Base-by-base conservation (phyloP, 352 stramenopile species). In the Globisporangium echinulatum region DNA sequence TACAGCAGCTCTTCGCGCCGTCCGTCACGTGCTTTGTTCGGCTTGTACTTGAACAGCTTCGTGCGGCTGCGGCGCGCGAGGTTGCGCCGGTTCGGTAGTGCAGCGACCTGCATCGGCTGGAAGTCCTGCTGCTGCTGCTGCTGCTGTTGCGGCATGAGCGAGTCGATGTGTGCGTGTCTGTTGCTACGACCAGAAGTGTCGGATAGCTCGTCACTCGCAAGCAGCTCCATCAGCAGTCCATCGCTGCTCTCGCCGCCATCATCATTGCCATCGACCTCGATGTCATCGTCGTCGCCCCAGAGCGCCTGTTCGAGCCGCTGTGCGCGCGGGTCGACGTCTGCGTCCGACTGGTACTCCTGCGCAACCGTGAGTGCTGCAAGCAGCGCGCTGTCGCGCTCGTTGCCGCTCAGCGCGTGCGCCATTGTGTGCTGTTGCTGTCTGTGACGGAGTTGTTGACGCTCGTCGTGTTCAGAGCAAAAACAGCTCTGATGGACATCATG, bases 1-100 rank as follows among this genome's bases (percentile, higher is more conserved):
- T 79, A 77, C n/a, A 73, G 38, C 4, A 82, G 64, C 52, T 82
- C 73, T 39, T 77, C 67, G 17, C 66, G 66, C 8, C 74, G 62
- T 38, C 73, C 61, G 37, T 79, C 73, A 15, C 73, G 62, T 8
- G 71, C 71, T 10, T 53, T 44, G 56, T 82, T 82, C 7, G 71
- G 64, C 42, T 76, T 77, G 65, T 65, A 76, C 9, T 57, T 74
- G 19, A 69, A 57, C 49, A 62, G 40, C 56, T 69, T 74, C 11
- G 60, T 47, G 48, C 60, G 44, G 54, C 49, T 66, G n/a, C 54
- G 46, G 33, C 56, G 50, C 13, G 56, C 54, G 33, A 62, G 52
- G 55, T 52, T 61, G 10, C 48, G 37, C 9, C 55, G 50, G 33
- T 52, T 58, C 6, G 59, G 36, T 17, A 58, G 46, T 37, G 52